Conservation (phyloP, 495 filamentous ascomycete species). For the Aspergillus mulundensis region DNA sequence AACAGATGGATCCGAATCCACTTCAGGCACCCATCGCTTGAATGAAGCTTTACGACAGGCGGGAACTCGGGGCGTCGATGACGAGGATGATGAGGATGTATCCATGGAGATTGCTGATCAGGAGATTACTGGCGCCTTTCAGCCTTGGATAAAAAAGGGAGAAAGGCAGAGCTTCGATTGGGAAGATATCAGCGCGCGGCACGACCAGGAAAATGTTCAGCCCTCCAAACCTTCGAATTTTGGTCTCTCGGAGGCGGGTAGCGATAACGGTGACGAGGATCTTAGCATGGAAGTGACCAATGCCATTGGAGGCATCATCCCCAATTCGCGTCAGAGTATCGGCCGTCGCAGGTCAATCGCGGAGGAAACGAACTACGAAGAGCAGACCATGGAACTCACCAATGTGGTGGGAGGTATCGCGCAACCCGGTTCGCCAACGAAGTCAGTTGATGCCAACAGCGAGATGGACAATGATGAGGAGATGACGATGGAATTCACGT, state of each 20-base stretch:
- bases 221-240: slow-evolving; percentile 37
- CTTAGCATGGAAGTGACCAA: slow-evolving; percentile 84
- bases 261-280: slow-evolving; percentile 52
- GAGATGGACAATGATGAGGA: slow-evolving; percentile 59
- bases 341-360: slow-evolving; percentile 36
- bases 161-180: slow-evolving; percentile 43
- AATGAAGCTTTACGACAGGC: slow-evolving; percentile 77
- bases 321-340: slow-evolving; percentile 34
- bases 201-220: slow-evolving; percentile 61
- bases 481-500: slow-evolving; percentile 80
- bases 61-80: slow-evolving; percentile 58
- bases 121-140: slow-evolving; percentile 71
- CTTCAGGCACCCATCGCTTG: slow-evolving; percentile 61
- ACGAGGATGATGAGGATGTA: slow-evolving; percentile 58
- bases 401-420: slow-evolving; percentile 66
- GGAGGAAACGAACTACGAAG: slow-evolving; percentile 44
- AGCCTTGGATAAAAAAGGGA: slow-evolving; percentile 60
- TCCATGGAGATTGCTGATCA: slow-evolving; percentile 75
- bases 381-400: slow-evolving; percentile 78
- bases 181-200: slow-evolving; percentile 46
- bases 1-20: slow-evolving; percentile 53
- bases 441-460: slow-evolving; percentile 33
- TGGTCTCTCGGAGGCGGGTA: slow-evolving; percentile 20
- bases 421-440: slow-evolving; percentile 29
- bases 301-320: slow-evolving; percentile 75